Conservation (phyloP, 2,329 filamentous ascomycete genomes). For the Alternaria arborescens region DNA sequence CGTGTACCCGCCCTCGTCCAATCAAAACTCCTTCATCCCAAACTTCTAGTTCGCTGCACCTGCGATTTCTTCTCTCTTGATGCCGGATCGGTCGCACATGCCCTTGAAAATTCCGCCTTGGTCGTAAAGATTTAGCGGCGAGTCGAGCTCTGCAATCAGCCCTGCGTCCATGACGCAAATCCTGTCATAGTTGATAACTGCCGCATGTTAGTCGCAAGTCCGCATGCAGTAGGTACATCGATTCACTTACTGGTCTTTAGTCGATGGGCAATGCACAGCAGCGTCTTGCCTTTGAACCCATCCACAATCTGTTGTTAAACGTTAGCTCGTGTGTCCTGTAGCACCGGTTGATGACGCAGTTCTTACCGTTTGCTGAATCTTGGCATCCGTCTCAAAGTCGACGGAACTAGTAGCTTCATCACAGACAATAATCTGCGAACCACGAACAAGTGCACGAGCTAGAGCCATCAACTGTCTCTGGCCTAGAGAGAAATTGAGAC, state of each 20-base stretch:
- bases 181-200: conserved; percentile 88
- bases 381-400: conserved; percentile 88
- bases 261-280: conserved; percentile 92
- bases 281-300: conserved; percentile 84
- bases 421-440: conserved; percentile 91
- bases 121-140: conserved; percentile 76
- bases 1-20: conserved; percentile 16
- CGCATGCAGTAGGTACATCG: not conserved
- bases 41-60: conserved; percentile 21
- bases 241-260: conserved; percentile 68
- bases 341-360: conserved; percentile 26
- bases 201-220: not conserved
- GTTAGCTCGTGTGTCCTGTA: conserved; percentile 48
- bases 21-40: conserved; percentile 4
- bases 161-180: conserved; percentile 97
- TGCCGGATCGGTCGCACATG: conserved; percentile 90
- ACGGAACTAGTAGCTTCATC: conserved; percentile 80
- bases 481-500: conserved; percentile 89
- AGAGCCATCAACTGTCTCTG: conserved; percentile 84
- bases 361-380: conserved; percentile 90
- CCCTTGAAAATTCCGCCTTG: conserved; percentile 80
- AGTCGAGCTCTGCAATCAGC: conserved; percentile 84
- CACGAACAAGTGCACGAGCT: conserved; percentile 86
- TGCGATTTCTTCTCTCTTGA: conserved; percentile 63
- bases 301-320: conserved; percentile 80